Base-by-base conservation (phyloP, 2,329 filamentous ascomycete genomes). In the Balansia obtecta region DNA sequence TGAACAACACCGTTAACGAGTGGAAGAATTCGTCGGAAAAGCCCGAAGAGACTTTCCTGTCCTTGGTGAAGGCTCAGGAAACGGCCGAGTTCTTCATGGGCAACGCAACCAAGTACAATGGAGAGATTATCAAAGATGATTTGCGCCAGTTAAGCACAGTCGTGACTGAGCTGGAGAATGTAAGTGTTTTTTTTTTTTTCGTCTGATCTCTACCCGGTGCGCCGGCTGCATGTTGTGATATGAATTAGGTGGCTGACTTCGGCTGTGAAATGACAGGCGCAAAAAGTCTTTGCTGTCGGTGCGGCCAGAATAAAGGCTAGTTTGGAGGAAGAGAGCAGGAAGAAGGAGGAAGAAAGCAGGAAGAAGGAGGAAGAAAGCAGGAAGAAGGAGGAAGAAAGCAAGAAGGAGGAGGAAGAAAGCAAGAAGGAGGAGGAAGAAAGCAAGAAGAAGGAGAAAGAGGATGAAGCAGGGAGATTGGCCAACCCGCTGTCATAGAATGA, bases 61-160 rank as follows among this genome's bases (percentile, higher is more conserved):
- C 45, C 30, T 7, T 51, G 39, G 15, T 27, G 7, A 34, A 41
- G 20, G 43, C 45, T 12, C 15, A 39, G 27, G 39, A 18, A 7
- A 38, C 22, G 15, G 44, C 49, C n/a, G 20, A 38, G 15, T 10
- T 20, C 7, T 47, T 46, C 12, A 11, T 44, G 1, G 37, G n/a
- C 18, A 30, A 47, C 39, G 30, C 27, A 6, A 44, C 30, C 2
- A 50, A 46, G 33, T 51, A 46, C 20, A 15, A 33, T 2, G 38
- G 18, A 8, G 45, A 47, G 2, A 44, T 51, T 22, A 47, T 44
- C 9, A 47, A 51, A 32, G 45, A 51, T 16, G 49, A 51, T 33
- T 27, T 51, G 45, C 32, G 44, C 16, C 12, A 44, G 4, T 13
- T 51, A 22, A 41, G 16, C 2, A 32, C 47, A 20, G 33, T 51